Evolutionary conservation across 1,284 basidiomycete genomes (phyloP), one percentile per base, ranked within the genome.

Genomic region (Puccinia horiana): DNA sequence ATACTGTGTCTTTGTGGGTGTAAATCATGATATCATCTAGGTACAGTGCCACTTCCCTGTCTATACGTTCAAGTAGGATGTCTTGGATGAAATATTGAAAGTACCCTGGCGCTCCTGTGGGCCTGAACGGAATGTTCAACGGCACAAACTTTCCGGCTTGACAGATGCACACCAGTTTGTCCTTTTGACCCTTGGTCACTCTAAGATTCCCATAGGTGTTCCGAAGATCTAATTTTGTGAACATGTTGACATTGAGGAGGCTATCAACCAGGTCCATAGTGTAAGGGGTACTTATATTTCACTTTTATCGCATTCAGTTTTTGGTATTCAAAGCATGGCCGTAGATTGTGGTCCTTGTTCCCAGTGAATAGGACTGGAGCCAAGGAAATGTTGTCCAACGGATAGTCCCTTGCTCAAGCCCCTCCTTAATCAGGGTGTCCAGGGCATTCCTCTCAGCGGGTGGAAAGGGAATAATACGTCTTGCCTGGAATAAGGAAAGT

Each of bases 1-100:
- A 6, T 0, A 67, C 63, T 14, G 63, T 42, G 1, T 23, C 40
- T 23, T 70, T 47, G 8, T 70, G 32, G 6, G 5, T 72, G 40
- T 42, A 72, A 16, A 72, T 44, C 26, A 72, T 29, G 3, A 72
- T 35, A 35, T 72, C n/a, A 35, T 72, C 69, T 3, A 72, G 37
- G n/a, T 42, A 42, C 3, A 35, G 9, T 18, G 67, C 67, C 4
- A 70, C n/a, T 8, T 35, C 37, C 35, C 20, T 70, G 32, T 29
- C 67, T 6, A 63, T 63, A 12, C 58, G 12, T 6, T 18, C 58
- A 35, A 63, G 58, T 6, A 63, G 20, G 44, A 44, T 44, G 44
- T 8, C 44, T 44, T n/a, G n/a, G n/a, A n/a, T n/a, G n/a, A n/a
- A n/a, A n/a, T n/a, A n/a, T n/a, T n/a, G n/a, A n/a, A n/a, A n/a